These are phyloP conservation scores for Paecilomyces fulvus DNA, from an alignment of 2,329 filamentous ascomycete species.

Conservation along the genomic window DNA sequence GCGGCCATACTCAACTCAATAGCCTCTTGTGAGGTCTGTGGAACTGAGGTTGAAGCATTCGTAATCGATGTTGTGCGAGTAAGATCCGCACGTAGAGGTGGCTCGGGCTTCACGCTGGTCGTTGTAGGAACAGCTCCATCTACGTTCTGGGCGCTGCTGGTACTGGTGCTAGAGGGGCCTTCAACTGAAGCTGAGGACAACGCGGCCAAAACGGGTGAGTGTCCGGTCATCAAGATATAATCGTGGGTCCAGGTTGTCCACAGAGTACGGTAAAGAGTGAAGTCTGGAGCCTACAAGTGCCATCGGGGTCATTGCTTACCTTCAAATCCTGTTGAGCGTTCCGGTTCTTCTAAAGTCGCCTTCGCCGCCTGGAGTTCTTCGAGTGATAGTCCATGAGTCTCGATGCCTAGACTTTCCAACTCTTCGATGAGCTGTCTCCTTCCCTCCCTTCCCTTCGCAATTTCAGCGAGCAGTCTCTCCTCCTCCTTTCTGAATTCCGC, in stretches of 20 bases:
- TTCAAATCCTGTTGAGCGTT: slow-evolving; percentile 7
- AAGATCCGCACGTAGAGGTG: background rate
- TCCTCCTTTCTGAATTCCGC: slow-evolving; percentile 24
- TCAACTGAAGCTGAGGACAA: background rate
- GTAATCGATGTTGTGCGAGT: background rate
- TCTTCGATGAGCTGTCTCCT: slow-evolving; percentile 39
- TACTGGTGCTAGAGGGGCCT: background rate
- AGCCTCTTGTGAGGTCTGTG: slow-evolving; percentile 6
- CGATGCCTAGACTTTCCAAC: slow-evolving; percentile 40
- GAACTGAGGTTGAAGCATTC: background rate
- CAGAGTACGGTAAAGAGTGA: background rate
- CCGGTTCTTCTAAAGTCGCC: slow-evolving; percentile 12
- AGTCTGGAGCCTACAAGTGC: background rate
- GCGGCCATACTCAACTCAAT: slow-evolving; percentile 7
- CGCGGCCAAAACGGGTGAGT: slow-evolving; percentile 1
- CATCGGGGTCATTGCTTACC: slow-evolving; percentile 5
- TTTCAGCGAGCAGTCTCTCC: slow-evolving; percentile 36
- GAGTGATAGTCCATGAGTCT: slow-evolving; percentile 40
- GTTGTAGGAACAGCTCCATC: background rate
- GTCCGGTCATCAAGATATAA: background rate
- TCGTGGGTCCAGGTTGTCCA: background rate
- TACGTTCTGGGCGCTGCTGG: background rate
- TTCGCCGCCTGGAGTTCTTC: slow-evolving; percentile 34
- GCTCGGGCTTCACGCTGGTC: background rate
- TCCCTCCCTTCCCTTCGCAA: slow-evolving; percentile 36